Evolutionary conservation across 164 flowering plant genomes (phyloP).

Genomic region (Stephania japonica): DNA sequence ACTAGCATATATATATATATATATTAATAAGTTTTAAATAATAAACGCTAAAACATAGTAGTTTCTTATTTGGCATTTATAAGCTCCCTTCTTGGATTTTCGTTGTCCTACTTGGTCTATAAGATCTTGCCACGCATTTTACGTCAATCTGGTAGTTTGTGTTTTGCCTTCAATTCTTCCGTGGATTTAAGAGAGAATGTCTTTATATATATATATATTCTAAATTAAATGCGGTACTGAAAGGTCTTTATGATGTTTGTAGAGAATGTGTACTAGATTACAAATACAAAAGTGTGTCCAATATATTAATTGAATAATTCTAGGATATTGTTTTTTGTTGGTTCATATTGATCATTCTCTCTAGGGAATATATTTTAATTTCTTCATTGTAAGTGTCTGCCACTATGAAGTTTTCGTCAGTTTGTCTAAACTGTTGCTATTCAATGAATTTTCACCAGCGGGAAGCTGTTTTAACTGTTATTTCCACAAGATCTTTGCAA

Average conservation of each 20-base stretch:
- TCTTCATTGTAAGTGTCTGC: background rate
- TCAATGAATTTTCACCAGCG: background rate
- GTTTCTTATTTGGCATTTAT: too few species aligned
- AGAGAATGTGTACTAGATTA: background rate
- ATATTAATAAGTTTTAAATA: too few species aligned
- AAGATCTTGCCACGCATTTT: too few species aligned
- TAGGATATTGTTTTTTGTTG: background rate
- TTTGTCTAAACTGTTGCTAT: background rate
- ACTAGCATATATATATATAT: too few species aligned
- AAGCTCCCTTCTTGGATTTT: too few species aligned
- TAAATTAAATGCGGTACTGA: too few species aligned
- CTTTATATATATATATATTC: too few species aligned
- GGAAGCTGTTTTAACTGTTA: background rate
- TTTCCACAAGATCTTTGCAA: background rate
- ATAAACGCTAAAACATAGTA: too few species aligned
- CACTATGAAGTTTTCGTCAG: background rate
- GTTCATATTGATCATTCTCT: background rate
- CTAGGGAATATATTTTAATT: background rate
- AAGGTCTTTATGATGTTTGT: background rate
- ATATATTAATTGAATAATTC: background rate
- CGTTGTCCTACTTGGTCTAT: too few species aligned
- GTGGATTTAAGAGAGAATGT: too few species aligned
- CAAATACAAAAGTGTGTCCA: background rate
- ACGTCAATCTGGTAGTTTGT: too few species aligned
- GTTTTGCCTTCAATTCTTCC: too few species aligned